Conservation (phyloP, 257 asterid genomes). For the Primulina tabacum region DNA sequence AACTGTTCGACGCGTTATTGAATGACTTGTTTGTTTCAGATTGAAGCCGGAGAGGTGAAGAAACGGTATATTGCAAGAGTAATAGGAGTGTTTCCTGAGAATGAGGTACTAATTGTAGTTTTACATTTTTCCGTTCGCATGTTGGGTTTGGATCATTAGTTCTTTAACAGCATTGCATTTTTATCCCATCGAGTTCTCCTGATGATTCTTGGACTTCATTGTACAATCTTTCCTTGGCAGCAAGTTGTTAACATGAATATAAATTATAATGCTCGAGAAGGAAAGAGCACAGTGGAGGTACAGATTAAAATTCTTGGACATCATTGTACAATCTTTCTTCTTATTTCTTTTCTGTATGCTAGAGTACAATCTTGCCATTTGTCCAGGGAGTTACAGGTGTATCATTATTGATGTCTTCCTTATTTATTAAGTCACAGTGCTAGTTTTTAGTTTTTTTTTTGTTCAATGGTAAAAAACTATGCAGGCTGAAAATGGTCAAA, state of each 20-base stretch:
- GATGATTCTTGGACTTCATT: conserved; percentile 10
- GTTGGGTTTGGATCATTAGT: neutral
- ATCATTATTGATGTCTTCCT: neutral
- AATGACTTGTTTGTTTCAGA: conserved; percentile 41
- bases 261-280: conserved; percentile 74
- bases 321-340: neutral
- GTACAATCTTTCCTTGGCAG: conserved; percentile 38
- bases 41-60: conserved; percentile 80
- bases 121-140: conserved; percentile 1
- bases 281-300: conserved; percentile 77
- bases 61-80: conserved; percentile 89
- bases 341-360: neutral
- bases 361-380: neutral
- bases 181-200: conserved; percentile 7
- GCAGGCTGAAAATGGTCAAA: conserved; percentile 50
- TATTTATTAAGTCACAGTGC: neutral
- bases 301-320: too few species aligned
- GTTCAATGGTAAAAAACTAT: conserved; percentile 12
- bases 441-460: conserved; percentile 3
- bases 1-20: conserved; percentile 4
- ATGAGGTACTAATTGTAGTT: conserved; percentile 52
- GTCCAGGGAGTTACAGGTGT: neutral
- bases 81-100: conserved; percentile 77
- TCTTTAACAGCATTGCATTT: neutral
- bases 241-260: conserved; percentile 75